These are phyloP conservation scores for Cladorrhinum sp. DNA, from an alignment of 2,329 filamentous ascomycete genomes.

Conservation along the genomic window DNA sequence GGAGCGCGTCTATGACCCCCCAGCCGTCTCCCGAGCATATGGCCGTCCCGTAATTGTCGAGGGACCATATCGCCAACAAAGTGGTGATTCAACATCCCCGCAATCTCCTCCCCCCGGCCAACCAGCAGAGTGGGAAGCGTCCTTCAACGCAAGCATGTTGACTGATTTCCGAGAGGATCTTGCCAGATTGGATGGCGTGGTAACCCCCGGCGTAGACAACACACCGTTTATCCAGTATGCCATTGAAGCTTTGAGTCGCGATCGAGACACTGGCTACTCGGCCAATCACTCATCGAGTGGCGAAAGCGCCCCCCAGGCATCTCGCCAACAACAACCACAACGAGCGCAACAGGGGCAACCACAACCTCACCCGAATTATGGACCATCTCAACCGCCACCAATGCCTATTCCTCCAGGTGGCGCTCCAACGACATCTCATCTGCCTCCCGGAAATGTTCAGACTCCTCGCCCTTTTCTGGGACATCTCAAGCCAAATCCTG, in stretches of 20 bases:
- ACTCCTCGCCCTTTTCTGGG: conserved; percentile 6
- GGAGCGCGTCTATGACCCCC: conserved; percentile 39
- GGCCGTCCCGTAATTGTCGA: conserved; percentile 26
- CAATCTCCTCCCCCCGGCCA: conserved; percentile 20
- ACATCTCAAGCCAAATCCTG: conserved; percentile 18
- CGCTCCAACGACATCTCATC: not conserved
- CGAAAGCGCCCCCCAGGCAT: conserved; percentile 26
- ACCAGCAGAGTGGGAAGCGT: conserved; percentile 17
- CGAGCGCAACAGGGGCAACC: conserved; percentile 11
- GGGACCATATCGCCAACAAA: conserved; percentile 20
- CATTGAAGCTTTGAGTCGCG: conserved; percentile 78
- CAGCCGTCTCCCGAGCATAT: conserved; percentile 28
- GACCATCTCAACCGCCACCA: conserved; percentile 4
- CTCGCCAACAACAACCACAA: conserved; percentile 17
- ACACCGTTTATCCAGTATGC: conserved; percentile 87
- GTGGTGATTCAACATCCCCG: conserved; percentile 8
- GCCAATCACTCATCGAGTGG: conserved; percentile 48
- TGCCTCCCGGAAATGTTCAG: not conserved
- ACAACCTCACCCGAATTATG: not conserved
- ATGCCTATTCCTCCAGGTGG: not conserved
- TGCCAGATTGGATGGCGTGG: conserved; percentile 47
- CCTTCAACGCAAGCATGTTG: conserved; percentile 24
- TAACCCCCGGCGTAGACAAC: conserved; percentile 78
- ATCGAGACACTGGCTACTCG: conserved; percentile 60
- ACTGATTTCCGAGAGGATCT: conserved; percentile 50